These are phyloP conservation scores for Aspergillus heteromorphus DNA, from an alignment of 495 filamentous ascomycete genomes.

Conservation along the genomic window DNA sequence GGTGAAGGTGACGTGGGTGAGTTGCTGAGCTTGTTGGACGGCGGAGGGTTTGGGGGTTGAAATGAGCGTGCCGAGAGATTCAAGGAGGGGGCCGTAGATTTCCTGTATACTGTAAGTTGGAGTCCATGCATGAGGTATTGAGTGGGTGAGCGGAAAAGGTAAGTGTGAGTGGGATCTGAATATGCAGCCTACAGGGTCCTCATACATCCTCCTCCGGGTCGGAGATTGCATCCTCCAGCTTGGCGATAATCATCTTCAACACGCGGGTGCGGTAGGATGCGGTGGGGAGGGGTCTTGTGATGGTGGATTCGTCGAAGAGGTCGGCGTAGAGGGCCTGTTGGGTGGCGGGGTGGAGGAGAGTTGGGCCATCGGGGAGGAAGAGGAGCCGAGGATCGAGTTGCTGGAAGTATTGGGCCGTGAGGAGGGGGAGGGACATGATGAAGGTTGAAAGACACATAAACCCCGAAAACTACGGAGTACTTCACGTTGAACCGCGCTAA, in stretches of 20 bases:
- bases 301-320: constrained; percentile 54
- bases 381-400: constrained; percentile 53
- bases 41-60: constrained; percentile 55
- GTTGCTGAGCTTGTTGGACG: constrained; percentile 60
- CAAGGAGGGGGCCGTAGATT: constrained; percentile 69
- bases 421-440: constrained; percentile 12
- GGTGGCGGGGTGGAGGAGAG: constrained; percentile 47
- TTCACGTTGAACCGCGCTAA: too few relatives aligned
- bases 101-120: constrained; percentile 51
- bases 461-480: too few relatives aligned
- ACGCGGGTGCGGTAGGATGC: constrained; percentile 63
- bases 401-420: constrained; percentile 61
- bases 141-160: not conserved
- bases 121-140: too few relatives aligned
- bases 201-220: constrained; percentile 81
- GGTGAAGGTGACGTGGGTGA: constrained; percentile 70
- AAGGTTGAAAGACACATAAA: not conserved
- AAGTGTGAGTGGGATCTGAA: not conserved
- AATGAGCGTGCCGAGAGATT: constrained; percentile 53
- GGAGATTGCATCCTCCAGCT: constrained; percentile 60
- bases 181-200: constrained; percentile 23
- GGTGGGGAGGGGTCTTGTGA: constrained; percentile 52
- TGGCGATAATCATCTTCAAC: constrained; percentile 60
- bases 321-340: constrained; percentile 58
- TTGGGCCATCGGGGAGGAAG: constrained; percentile 46